Base-by-base conservation (phyloP, 2,329 filamentous ascomycete species). In the Colletotrichum shisoi region DNA sequence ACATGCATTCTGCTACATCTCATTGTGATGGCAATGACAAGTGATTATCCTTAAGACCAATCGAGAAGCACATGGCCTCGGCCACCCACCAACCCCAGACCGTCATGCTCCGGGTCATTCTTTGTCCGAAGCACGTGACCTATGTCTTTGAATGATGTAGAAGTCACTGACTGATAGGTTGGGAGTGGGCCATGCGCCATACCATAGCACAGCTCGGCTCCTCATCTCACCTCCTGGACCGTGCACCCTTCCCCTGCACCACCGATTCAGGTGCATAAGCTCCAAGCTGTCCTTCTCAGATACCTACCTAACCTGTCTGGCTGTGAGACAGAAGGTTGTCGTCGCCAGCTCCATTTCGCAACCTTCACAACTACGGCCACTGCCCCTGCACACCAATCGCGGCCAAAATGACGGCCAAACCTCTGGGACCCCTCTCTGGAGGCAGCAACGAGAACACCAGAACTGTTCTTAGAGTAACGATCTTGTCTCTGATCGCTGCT, bases 401-500 rank as follows among this genome's bases (percentile, higher is more conserved):
- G 76, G 75, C 77, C 78, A 82, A 72, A 69, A 83, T 83, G 81
- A 78, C 80, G 80, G 77, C 75, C 72, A 73, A 76, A 72, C 72
- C 77, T 60, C 73, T 87, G 76, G 82, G 84, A 72, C 79, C 83
- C 74, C 84, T 95, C 77, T 86, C 93, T 77, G 89, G 92, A 83
- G 91, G 92, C 78, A 90, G 88, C 77, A 91, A 90, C 73, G 87
- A 89, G 79, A 97, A 89, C 79, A 92, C 92, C 70, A 89, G 94
- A 79, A 91, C 92, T 71, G 81, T 98, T 75, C 84, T 99, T 71
- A 89, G 94, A 77, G 88, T 97, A 73, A 85, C 96, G 76, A 99
- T 99, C 81, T 88, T 99, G 74, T 86, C 85, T 76, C 88, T 94
- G 76, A 97, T 99, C 80, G 95, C 95, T 71, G 93, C 88, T 66